A percentile compares a stretch with the other conserved stretches of the same genome.
Conservation (phyloP, 805 yeast species). For the Blastobotrys chiropterorum region DNA sequence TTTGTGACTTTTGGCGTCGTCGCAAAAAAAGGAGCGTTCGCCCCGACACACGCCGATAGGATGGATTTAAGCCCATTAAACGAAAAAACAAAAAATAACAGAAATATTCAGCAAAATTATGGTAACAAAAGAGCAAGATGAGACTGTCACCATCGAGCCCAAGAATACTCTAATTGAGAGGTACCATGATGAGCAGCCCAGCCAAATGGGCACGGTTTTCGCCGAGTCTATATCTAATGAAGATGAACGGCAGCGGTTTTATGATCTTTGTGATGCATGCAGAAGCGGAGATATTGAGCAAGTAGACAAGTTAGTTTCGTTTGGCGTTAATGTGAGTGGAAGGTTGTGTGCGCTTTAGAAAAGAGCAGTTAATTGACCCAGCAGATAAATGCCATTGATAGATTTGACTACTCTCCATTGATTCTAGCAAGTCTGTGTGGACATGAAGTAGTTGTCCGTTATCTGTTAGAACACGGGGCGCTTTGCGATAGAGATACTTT, state of each 20-base stretch:
- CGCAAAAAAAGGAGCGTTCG: background rate
- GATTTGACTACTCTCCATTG: conserved; percentile 70
- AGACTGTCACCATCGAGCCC: conserved; percentile 4
- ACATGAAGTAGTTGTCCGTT: conserved; percentile 55
- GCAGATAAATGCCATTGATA: conserved; percentile 49
- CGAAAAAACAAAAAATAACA: background rate
- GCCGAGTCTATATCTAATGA: conserved; percentile 1
- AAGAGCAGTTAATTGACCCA: background rate
- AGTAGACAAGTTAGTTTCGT: conserved; percentile 51
- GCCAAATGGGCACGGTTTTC: background rate
- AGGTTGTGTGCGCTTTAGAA: background rate
- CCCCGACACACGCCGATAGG: too few species aligned
- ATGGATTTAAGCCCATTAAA: too few species aligned
- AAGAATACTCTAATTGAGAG: conserved; percentile 5
- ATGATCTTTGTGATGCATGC: conserved; percentile 57
- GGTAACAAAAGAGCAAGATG: background rate
- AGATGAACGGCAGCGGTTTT: conserved; percentile 10
- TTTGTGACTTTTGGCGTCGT: background rate
- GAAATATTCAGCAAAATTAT: too few species aligned
- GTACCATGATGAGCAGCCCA: conserved; percentile 2
- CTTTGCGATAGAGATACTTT: conserved; percentile 75
- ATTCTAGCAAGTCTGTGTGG: conserved; percentile 73
- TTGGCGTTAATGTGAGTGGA: conserved; percentile 37
- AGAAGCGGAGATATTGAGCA: conserved; percentile 60
- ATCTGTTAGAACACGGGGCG: conserved; percentile 62